A percentile compares a stretch with the other conserved stretches of the same genome.
Conservation (phyloP, 176 grass and related monocot species). For the Puccinellia tenuiflora region DNA sequence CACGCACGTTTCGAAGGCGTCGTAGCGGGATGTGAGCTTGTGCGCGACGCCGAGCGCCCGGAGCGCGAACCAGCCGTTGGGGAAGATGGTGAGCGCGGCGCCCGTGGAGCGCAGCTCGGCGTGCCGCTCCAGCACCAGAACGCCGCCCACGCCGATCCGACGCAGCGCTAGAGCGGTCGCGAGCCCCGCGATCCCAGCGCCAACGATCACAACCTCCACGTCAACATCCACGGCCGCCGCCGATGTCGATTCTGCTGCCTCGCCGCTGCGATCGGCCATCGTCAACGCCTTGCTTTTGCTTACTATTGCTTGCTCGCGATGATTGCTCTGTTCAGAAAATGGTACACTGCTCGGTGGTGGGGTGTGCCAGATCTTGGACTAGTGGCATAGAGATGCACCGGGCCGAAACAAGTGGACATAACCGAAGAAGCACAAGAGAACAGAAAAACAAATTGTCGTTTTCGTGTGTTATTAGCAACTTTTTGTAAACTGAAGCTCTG, state of each 20-base stretch:
- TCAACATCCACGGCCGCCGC: neutral
- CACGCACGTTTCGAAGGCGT: slow-evolving; percentile 16
- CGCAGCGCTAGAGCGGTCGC: slow-evolving; percentile 46
- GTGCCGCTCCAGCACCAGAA: slow-evolving; percentile 54
- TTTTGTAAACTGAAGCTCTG: neutral
- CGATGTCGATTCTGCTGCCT: neutral
- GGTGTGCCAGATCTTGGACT: neutral
- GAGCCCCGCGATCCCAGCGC: slow-evolving; percentile 62
- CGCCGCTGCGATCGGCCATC: neutral
- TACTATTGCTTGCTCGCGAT: neutral
- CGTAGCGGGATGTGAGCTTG: slow-evolving; percentile 34
- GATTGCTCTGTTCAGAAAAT: neutral
- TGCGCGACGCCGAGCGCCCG: slow-evolving; percentile 51
- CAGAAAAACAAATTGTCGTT: neutral
- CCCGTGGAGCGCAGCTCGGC: slow-evolving; percentile 40
- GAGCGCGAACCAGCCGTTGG: slow-evolving; percentile 64
- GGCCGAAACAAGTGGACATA: slow-evolving; percentile 10
- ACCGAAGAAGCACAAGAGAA: neutral
- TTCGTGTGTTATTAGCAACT: neutral
- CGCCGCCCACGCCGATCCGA: slow-evolving; percentile 4
- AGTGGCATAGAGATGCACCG: neutral
- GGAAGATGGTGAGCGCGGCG: slow-evolving; percentile 40
- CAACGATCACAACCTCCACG: slow-evolving; percentile 52
- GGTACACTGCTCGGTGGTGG: too few species aligned
- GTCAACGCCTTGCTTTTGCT: neutral